phyloP scores from a whole-genome alignment of 2,329 filamentous ascomycete genomes.

The Fusarium succisae region DNA sequence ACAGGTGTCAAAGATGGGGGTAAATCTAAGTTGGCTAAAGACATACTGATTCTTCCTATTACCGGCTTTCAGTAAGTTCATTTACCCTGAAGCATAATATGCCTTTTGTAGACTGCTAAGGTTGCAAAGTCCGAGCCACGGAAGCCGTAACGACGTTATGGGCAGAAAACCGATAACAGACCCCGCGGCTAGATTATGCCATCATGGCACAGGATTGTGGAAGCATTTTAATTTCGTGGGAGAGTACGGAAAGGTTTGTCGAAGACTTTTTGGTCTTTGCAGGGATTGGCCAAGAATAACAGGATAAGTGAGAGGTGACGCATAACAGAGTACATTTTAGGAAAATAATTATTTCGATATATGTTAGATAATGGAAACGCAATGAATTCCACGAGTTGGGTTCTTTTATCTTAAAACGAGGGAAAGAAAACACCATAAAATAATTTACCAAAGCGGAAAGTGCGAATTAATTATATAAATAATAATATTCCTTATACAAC shows the following conservation, averaged over 20 bases:
- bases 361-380: neutral
- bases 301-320: neutral
- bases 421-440: neutral
- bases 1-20: neutral
- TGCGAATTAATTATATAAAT: fast-evolving
- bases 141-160: neutral
- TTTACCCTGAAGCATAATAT: fast-evolving
- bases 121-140: neutral
- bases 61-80: neutral
- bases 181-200: neutral
- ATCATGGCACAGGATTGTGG: neutral
- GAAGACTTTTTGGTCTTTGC: conserved; percentile 1
- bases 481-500: neutral
- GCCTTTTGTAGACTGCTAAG: neutral
- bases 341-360: neutral
- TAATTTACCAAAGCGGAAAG: neutral
- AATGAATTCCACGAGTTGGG: neutral
- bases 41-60: neutral
- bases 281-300: neutral
- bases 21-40: neutral
- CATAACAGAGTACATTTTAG: too few species aligned
- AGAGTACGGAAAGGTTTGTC: conserved; percentile 1
- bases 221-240: neutral
- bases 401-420: too few species aligned
- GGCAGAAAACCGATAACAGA: neutral